Evolutionary conservation across 2,329 filamentous ascomycete genomes (phyloP).

Genomic region (Colletotrichum acutatum): DNA sequence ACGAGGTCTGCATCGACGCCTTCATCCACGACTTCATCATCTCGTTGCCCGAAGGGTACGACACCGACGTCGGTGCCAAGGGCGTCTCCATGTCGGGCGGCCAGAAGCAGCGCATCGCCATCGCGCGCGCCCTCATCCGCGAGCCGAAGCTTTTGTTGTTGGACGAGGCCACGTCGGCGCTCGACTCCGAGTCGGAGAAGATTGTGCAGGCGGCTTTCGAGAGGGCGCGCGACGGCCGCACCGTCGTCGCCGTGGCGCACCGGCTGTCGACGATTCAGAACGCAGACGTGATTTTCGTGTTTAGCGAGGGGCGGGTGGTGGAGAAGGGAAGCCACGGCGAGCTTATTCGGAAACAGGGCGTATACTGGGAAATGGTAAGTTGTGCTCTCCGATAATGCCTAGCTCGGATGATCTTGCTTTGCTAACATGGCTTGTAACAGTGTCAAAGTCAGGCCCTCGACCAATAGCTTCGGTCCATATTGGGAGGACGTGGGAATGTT

Average conservation of each 20-base stretch:
- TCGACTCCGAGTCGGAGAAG: slow-evolving; percentile 66
- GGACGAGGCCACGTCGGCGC: slow-evolving; percentile 67
- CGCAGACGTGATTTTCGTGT: slow-evolving; percentile 57
- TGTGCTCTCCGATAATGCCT: too few species aligned
- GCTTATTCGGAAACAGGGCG: slow-evolving; percentile 28
- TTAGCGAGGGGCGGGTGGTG: slow-evolving; percentile 52
- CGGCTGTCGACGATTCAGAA: slow-evolving; percentile 54
- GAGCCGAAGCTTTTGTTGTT: slow-evolving; percentile 62
- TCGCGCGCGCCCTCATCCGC: slow-evolving; percentile 64
- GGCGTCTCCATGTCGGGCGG: slow-evolving; percentile 67
- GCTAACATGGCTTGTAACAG: slow-evolving; percentile 12
- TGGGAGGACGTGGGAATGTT: not conserved
- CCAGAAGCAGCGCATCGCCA: slow-evolving; percentile 66
- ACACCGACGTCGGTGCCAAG: slow-evolving; percentile 62
- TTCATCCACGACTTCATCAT: slow-evolving; percentile 68
- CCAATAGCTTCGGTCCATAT: not conserved
- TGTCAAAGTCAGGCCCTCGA: slow-evolving; percentile 37
- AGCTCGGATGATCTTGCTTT: not conserved
- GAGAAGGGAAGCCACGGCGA: slow-evolving; percentile 52
- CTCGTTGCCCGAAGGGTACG: slow-evolving; percentile 61
- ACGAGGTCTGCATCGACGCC: slow-evolving; percentile 49
- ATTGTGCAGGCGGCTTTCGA: slow-evolving; percentile 56
- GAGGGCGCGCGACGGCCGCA: slow-evolving; percentile 44
- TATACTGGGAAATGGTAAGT: slow-evolving; percentile 37
- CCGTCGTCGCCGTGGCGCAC: slow-evolving; percentile 55